phyloP scores from a whole-genome alignment of 176 grass and related monocot genomes.

The Alloteropsis semialata region DNA sequence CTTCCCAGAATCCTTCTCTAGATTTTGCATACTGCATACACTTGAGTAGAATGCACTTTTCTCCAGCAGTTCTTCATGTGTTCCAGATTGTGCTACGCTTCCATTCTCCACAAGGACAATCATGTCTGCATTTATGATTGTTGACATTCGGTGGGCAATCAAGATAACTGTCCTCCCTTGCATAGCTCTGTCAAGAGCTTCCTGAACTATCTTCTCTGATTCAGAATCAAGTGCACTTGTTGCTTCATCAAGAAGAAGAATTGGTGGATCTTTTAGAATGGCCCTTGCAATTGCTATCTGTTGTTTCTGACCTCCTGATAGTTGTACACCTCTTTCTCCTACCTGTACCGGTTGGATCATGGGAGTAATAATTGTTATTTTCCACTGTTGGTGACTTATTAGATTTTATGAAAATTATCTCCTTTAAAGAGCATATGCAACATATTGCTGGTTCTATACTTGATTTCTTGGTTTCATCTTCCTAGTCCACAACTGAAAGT shows the following conservation, averaged over 20 bases:
- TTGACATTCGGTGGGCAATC: constrained; percentile 65
- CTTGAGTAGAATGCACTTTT: constrained; percentile 52
- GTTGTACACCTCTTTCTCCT: constrained; percentile 55
- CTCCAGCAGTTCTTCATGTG: constrained; percentile 43
- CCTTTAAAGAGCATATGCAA: not conserved
- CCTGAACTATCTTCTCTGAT: constrained; percentile 65
- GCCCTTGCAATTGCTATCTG: constrained; percentile 64
- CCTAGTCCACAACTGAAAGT: not conserved
- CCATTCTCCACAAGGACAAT: constrained; percentile 65
- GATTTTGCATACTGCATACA: constrained; percentile 50
- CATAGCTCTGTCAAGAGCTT: constrained; percentile 55
- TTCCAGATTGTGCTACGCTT: constrained; percentile 51
- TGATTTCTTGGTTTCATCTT: not conserved
- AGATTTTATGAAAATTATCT: not conserved
- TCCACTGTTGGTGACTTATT: not conserved
- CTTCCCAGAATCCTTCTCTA: constrained; percentile 34
- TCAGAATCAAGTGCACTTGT: constrained; percentile 76
- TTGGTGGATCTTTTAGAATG: constrained; percentile 62
- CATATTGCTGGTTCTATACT: not conserved
- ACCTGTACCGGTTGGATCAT: constrained; percentile 32
- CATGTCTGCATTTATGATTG: constrained; percentile 51
- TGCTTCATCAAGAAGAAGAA: constrained; percentile 72
- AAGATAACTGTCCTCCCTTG: constrained; percentile 60
- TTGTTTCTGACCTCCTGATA: constrained; percentile 74
- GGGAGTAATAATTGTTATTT: not conserved